Evolutionary conservation across 371 early-diverging fungal genomes (phyloP).

Genomic region (Smittium mucronatum): DNA sequence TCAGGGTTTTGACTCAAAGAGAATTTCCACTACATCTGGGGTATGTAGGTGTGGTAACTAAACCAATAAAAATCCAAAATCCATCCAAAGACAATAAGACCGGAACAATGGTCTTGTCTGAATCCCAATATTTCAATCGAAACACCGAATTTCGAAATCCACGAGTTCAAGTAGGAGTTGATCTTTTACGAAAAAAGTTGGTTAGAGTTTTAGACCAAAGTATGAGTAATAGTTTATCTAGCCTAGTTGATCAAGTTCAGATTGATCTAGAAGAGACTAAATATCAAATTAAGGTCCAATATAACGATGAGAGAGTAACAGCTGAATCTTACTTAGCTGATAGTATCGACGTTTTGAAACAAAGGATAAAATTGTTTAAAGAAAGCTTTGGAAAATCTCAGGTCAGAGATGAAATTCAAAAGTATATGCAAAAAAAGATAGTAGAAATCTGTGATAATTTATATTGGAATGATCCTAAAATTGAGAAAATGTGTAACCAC

Average conservation of each 20-base stretch:
- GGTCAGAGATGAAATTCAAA: conserved; percentile 73
- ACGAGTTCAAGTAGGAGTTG: conserved; percentile 68
- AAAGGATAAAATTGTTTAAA: conserved; percentile 81
- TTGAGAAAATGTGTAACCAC: conserved; percentile 50
- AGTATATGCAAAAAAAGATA: conserved; percentile 77
- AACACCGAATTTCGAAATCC: conserved; percentile 28
- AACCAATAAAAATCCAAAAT: conserved; percentile 25
- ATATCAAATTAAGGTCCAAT: conserved; percentile 96
- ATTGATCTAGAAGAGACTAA: conserved; percentile 82
- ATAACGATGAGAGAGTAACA: conserved; percentile 85
- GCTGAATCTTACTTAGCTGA: conserved; percentile 94
- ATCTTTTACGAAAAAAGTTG: conserved; percentile 61
- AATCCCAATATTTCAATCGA: conserved; percentile 27
- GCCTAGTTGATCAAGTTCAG: conserved; percentile 77
- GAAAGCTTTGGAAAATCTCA: conserved; percentile 78
- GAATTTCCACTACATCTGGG: conserved; percentile 91
- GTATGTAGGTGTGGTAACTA: conserved; percentile 96
- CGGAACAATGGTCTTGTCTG: conserved; percentile 21
- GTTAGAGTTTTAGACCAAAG: conserved; percentile 82
- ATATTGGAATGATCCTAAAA: conserved; percentile 78
- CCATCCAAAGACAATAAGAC: background rate
- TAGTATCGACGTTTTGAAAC: conserved; percentile 81
- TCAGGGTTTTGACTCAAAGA: conserved; percentile 69
- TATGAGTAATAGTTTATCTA: conserved; percentile 70
- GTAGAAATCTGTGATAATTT: conserved; percentile 80